A percentile compares a stretch with the other conserved stretches of the same genome.
Conservation (phyloP, 1,284 basidiomycete species). For the Schizopora paradoxa region DNA sequence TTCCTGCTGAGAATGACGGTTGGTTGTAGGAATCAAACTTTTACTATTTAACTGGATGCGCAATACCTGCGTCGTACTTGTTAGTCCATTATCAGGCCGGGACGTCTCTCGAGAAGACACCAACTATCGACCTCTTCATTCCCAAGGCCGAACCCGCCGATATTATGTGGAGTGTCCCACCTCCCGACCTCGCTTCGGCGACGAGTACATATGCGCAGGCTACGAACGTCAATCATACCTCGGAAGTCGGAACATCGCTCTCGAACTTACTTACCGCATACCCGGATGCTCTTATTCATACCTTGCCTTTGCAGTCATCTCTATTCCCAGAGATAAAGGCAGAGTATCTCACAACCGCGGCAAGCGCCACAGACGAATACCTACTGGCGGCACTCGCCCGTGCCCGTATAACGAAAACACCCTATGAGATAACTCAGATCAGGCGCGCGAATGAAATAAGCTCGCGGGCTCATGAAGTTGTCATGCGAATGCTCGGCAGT, state of each 20-base stretch:
- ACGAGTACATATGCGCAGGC: slow-evolving; percentile 45
- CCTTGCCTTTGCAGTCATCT: slow-evolving; percentile 50
- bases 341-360: slow-evolving; percentile 37
- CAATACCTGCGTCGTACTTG: slow-evolving; percentile 62
- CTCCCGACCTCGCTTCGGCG: slow-evolving; percentile 64
- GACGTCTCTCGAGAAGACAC: slow-evolving; percentile 39
- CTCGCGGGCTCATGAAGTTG: slow-evolving; percentile 80
- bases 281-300: slow-evolving; percentile 56
- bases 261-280: slow-evolving; percentile 49
- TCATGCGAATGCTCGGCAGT: slow-evolving; percentile 84
- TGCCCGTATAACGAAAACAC: slow-evolving; percentile 74
- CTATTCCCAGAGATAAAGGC: slow-evolving; percentile 50
- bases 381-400: slow-evolving; percentile 72
- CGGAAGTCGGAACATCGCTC: slow-evolving; percentile 46
- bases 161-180: slow-evolving; percentile 84
- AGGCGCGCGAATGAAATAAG: slow-evolving; percentile 78
- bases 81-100: slow-evolving; percentile 54
- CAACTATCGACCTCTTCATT: slow-evolving; percentile 65
- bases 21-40: slow-evolving; percentile 73
- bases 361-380: slow-evolving; percentile 47
- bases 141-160: slow-evolving; percentile 68
- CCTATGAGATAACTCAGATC: slow-evolving; percentile 69
- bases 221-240: slow-evolving; percentile 47
- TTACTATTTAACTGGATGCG: slow-evolving; percentile 79
- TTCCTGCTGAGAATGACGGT: neutral